phyloP scores from a whole-genome alignment of 192 early-diverging fungal genomes.

The Funneliformis mosseae region DNA sequence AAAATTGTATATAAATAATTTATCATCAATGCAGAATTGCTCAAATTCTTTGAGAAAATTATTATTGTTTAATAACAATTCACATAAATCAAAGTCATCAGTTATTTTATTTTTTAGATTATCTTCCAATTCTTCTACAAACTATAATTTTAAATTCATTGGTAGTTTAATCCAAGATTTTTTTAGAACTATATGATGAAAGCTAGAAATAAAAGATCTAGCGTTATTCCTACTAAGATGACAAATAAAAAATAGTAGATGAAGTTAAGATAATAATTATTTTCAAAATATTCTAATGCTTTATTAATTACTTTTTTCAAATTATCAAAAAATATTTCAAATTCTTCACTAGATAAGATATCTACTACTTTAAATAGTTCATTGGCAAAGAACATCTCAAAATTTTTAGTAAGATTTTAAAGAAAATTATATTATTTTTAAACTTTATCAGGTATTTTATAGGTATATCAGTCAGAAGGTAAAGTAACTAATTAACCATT shows the following conservation, averaged over 20 bases:
- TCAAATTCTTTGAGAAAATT: conserved; percentile 2
- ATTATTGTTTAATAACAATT: not conserved
- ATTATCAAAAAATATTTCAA: not conserved
- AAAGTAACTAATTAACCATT: no score
- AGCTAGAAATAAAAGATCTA: not conserved
- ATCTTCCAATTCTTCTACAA: not conserved
- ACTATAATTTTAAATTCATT: not conserved
- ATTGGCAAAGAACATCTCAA: not conserved
- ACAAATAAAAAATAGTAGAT: conserved; percentile 18
- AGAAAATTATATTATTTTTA: no score
- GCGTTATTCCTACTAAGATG: not conserved
- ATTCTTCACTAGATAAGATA: not conserved
- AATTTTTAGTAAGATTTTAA: no score
- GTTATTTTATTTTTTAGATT: not conserved
- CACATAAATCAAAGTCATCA: not conserved
- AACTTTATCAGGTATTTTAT: no score
- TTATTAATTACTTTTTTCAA: not conserved
- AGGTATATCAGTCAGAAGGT: not conserved
- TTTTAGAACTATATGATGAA: not conserved
- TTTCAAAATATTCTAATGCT: not conserved
- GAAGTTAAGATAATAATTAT: not conserved
- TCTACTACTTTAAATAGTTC: not conserved
- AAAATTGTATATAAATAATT: not conserved
- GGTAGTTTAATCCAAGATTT: not conserved
- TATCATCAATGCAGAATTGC: not conserved